A percentile compares a stretch with the other conserved stretches of the same genome.
These are phyloP conservation scores for Parascedosporium putredinis DNA, from an alignment of 2,329 filamentous ascomycete species.

Conservation along the genomic window DNA sequence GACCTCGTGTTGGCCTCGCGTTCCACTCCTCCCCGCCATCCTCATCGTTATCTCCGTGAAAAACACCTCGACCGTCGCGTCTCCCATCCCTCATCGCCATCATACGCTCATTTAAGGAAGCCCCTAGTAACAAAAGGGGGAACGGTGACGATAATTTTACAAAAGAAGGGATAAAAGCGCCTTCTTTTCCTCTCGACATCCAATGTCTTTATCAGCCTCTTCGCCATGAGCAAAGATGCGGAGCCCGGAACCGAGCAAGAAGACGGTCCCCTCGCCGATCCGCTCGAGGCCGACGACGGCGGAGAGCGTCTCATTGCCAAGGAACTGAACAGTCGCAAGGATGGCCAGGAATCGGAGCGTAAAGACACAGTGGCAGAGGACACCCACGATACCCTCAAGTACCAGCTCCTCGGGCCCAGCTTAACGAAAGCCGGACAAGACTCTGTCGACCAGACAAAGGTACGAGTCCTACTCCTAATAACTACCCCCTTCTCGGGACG, in stretches of 20 bases:
- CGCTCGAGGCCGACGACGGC: neutral
- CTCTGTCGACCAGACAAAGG: slow-evolving; percentile 82
- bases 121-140: too few relatives aligned
- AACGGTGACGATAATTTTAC: too few relatives aligned
- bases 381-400: slow-evolving; percentile 62
- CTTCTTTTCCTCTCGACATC: too few relatives aligned
- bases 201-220: neutral
- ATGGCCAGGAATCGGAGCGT: neutral
- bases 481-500: neutral
- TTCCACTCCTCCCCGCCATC: slow-evolving; percentile 2
- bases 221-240: neutral
- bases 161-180: too few relatives aligned
- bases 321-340: neutral
- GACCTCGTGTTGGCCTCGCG: slow-evolving; percentile 15
- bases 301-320: neutral
- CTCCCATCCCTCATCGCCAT: too few relatives aligned
- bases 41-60: slow-evolving; percentile 9
- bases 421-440: slow-evolving; percentile 91
- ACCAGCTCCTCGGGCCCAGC: slow-evolving; percentile 80
- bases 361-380: neutral
- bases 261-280: neutral
- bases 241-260: neutral
- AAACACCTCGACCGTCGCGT: neutral
- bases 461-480: slow-evolving; percentile 19
- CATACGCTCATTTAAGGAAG: too few relatives aligned